Evolutionary conservation across 352 stramenopile genomes (phyloP), one percentile per base, ranked within the genome.

Genomic region (Halophytophthora batemanensis): DNA sequence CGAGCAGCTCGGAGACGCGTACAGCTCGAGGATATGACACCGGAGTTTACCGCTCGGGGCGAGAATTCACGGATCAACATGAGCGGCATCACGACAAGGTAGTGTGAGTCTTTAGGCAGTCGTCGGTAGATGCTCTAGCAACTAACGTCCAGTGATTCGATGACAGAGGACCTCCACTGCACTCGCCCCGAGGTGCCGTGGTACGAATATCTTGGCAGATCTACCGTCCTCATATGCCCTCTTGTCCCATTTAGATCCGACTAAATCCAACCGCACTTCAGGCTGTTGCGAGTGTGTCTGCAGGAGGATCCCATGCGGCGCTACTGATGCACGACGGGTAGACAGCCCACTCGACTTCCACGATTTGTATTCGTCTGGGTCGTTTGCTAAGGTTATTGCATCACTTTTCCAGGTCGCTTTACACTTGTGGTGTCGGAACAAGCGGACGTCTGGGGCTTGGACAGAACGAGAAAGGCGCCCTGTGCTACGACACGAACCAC

Each of bases 371-470:
- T 33, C 25, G 48, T 37, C 17, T 53, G 48, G 42, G 19, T 2
- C 3, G 14, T 29, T 28, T 11, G 8, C 12, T 35, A 18, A 22
- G n/a, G n/a, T n/a, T n/a, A n/a, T n/a, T n/a, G n/a, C n/a, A n/a
- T n/a, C 22, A 48, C 50, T 37, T 33, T 51, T 43, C 18, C 36
- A 87, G 77, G 8, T 74, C 74, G 25, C 45, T 98, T n/a, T 98
- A 97, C 61, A 96, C 87, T 14, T 98, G 88, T 78, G 92, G 91
- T 14, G 73, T 93, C 17, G 86, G 89, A 18, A 56, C 72, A 6
- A 87, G 68, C 33, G 93, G 92, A 6, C 74, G 91, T 17, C 69
- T 98, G 0, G 93, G 90, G 3, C 74, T 88, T 3, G 66, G 74
- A 2, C 66, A 74, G 18, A 82, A 77, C 15, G 51, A 87, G 7